Conservation (phyloP, 306 rosid species). For the Rosa lucieae region DNA sequence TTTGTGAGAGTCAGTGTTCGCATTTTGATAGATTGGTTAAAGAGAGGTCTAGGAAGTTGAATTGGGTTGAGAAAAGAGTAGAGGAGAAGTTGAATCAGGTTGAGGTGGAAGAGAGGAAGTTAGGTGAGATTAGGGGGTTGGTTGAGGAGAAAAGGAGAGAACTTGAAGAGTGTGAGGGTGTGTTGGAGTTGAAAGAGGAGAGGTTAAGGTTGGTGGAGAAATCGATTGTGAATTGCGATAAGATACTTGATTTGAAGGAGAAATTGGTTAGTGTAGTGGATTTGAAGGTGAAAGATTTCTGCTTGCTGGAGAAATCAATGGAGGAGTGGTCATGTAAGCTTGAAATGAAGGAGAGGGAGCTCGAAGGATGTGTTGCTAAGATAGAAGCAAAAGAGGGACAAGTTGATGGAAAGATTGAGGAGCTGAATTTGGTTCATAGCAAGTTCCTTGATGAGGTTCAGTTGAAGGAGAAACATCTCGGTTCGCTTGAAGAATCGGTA, state of each 20-base stretch:
- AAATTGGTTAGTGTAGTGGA: neutral
- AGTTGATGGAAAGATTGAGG: neutral
- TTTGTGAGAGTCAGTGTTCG: neutral
- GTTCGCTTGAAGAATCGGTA: neutral
- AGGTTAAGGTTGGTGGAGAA: neutral
- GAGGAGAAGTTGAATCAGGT: slow-evolving; percentile 9
- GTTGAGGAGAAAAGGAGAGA: neutral
- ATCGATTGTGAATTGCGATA: neutral
- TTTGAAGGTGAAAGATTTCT: neutral
- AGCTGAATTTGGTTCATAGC: slow-evolving; percentile 7
- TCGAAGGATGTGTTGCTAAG: neutral
- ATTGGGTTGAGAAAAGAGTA: slow-evolving; percentile 27
- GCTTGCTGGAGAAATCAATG: neutral
- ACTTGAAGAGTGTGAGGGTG: slow-evolving; percentile 6
- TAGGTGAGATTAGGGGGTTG: neutral
- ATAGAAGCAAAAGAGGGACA: neutral
- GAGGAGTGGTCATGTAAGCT: slow-evolving; percentile 11
- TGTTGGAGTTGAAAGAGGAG: slow-evolving; percentile 12
- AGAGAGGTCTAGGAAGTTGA: slow-evolving; percentile 19
- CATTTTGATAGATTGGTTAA: slow-evolving; percentile 9
- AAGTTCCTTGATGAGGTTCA: slow-evolving; percentile 33
- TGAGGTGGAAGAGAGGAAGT: neutral
- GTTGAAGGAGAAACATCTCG: slow-evolving; percentile 9
- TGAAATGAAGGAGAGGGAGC: neutral
- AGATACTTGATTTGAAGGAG: slow-evolving; percentile 9